These are phyloP conservation scores for Tolypocladium inflatum DNA, from an alignment of 2,329 filamentous ascomycete genomes.

Conservation along the genomic window DNA sequence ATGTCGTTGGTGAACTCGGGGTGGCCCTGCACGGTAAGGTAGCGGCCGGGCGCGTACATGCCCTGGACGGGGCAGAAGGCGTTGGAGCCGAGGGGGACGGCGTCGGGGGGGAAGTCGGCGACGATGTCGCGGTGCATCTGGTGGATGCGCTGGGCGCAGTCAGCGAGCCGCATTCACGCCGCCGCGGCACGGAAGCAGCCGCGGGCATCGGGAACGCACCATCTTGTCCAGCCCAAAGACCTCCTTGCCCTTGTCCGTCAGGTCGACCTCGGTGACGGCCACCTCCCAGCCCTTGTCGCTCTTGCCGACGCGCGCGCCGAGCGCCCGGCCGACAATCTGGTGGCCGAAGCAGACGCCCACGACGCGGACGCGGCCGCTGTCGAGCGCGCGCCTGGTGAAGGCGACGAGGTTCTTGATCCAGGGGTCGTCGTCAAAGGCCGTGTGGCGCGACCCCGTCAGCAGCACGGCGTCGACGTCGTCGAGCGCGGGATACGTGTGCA, in stretches of 20 bases:
- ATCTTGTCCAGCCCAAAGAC: constrained; percentile 27
- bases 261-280: constrained; percentile 28
- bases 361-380: constrained; percentile 49
- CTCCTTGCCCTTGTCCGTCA: constrained; percentile 29
- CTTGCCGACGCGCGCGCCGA: constrained; percentile 26
- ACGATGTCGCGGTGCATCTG: constrained; percentile 40
- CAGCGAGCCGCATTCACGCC: neutral
- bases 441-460: constrained; percentile 63
- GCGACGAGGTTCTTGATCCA: constrained; percentile 34
- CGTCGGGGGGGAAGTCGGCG: constrained; percentile 25
- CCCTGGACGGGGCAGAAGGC: constrained; percentile 31
- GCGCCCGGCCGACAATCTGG: constrained; percentile 34
- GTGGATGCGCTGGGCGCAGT: constrained; percentile 23
- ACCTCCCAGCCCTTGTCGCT: constrained; percentile 34
- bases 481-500: constrained; percentile 60
- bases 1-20: constrained; percentile 33
- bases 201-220: constrained; percentile 8
- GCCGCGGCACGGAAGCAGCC: too few species aligned
- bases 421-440: constrained; percentile 30
- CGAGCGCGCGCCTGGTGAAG: constrained; percentile 23
- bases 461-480: constrained; percentile 73
- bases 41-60: constrained; percentile 26
- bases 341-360: constrained; percentile 40
- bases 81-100: constrained; percentile 30
- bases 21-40: constrained; percentile 37